Conservation (phyloP, 2,329 filamentous ascomycete species). For the Chlorencoelia australis region DNA sequence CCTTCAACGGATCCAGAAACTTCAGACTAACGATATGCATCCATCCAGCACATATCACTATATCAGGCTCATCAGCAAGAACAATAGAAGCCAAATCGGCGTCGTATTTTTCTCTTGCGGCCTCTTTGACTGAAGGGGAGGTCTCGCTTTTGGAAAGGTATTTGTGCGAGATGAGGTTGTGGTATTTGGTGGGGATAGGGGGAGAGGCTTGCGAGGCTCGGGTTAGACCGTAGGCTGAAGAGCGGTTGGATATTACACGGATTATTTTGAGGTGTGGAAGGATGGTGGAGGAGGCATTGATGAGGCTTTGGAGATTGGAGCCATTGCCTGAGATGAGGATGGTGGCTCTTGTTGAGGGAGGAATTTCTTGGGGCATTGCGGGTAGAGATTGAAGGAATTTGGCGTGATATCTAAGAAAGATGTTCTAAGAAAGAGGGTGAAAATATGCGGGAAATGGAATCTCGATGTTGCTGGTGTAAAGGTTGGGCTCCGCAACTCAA, state of each 20-base stretch:
- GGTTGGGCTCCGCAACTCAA: no score
- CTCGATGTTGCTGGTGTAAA: no score
- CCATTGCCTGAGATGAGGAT: slow-evolving; percentile 59
- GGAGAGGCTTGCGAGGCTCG: slow-evolving; percentile 47
- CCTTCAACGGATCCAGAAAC: slow-evolving; percentile 51
- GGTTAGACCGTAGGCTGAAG: slow-evolving; percentile 52
- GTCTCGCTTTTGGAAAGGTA: slow-evolving; percentile 23
- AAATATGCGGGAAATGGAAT: no score
- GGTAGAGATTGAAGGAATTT: not conserved
- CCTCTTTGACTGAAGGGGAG: slow-evolving; percentile 33
- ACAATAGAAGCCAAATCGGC: slow-evolving; percentile 54
- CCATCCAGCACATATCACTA: slow-evolving; percentile 54
- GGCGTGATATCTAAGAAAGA: no score
- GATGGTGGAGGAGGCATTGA: slow-evolving; percentile 34
- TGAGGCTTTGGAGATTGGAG: slow-evolving; percentile 60
- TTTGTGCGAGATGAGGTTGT: slow-evolving; percentile 52
- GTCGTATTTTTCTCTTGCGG: slow-evolving; percentile 52
- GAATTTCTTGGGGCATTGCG: slow-evolving; percentile 11
- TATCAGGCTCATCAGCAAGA: slow-evolving; percentile 39
- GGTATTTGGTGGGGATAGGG: slow-evolving; percentile 52
- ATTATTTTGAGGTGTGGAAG: slow-evolving; percentile 38
- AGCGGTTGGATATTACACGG: slow-evolving; percentile 57
- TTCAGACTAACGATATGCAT: slow-evolving; percentile 58
- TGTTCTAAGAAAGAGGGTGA: no score
- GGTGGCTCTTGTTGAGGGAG: slow-evolving; percentile 33